A percentile compares a stretch with the other conserved stretches of the same genome.
Evolutionary conservation across 2,329 filamentous ascomycete species (phyloP).

Genomic region (Clarireedia hainanense): DNA sequence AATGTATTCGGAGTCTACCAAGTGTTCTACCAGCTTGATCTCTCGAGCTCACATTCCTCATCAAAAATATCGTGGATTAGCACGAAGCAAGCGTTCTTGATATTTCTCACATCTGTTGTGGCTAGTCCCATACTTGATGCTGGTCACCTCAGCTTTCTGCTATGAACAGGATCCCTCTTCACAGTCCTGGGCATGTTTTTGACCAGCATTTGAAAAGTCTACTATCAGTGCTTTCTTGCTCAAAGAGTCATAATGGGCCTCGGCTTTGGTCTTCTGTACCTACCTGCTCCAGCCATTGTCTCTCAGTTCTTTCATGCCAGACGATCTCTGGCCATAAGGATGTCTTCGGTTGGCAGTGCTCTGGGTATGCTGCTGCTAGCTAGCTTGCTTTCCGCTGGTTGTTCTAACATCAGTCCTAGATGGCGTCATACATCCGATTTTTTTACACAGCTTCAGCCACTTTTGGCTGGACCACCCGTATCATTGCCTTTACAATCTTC

Average conservation of each 20-base stretch:
- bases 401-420: not conserved
- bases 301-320: not conserved
- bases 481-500: no score
- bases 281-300: not conserved
- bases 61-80: constrained; percentile 53
- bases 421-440: not conserved
- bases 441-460: not conserved
- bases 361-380: not conserved
- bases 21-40: constrained; percentile 45
- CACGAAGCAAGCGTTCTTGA: constrained; percentile 45
- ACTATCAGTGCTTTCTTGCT: constrained; percentile 31
- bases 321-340: not conserved
- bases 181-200: constrained; percentile 25
- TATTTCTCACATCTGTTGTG: constrained; percentile 44
- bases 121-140: constrained; percentile 53
- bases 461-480: not conserved
- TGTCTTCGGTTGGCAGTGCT: not conserved
- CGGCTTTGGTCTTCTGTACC: not conserved
- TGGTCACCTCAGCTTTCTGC: constrained; percentile 47
- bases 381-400: no score
- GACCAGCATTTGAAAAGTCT: constrained; percentile 30
- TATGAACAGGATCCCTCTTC: constrained; percentile 13
- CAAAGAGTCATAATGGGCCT: constrained; percentile 29
- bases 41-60: constrained; percentile 39
- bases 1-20: constrained; percentile 42